Conservation (phyloP, 176 grass and related monocot genomes). For the Musa beccarii region DNA sequence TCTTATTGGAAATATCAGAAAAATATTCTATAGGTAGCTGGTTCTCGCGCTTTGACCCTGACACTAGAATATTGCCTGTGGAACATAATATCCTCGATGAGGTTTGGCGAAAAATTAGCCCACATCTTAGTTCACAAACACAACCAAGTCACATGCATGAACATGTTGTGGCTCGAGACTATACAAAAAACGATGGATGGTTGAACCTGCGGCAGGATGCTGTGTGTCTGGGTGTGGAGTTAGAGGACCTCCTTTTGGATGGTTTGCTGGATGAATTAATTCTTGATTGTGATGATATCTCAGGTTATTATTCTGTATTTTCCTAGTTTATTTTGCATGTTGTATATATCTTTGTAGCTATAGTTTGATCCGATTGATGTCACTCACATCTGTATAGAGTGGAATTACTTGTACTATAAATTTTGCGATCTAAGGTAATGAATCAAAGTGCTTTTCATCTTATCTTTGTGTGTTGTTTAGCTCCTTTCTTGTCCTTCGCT, state of each 20-base stretch:
- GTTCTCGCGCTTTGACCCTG: constrained; percentile 4
- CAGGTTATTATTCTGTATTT: not conserved
- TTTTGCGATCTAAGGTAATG: too few species aligned
- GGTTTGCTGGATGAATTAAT: constrained; percentile 14
- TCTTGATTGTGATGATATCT: constrained; percentile 11
- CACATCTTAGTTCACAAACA: not conserved
- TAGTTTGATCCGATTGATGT: too few species aligned
- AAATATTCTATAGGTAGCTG: not conserved
- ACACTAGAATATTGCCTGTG: not conserved
- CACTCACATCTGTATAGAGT: too few species aligned
- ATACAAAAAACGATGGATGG: constrained; percentile 11
- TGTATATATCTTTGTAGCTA: not conserved
- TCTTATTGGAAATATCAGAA: constrained; percentile 7
- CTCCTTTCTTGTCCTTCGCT: too few species aligned
- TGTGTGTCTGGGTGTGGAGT: constrained; percentile 1
- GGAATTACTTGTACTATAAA: too few species aligned
- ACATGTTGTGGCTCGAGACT: constrained; percentile 3
- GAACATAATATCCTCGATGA: constrained; percentile 4
- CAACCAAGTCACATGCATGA: not conserved
- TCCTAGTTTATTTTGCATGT: not conserved
- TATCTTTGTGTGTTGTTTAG: too few species aligned
- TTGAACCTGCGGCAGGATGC: constrained; percentile 12
- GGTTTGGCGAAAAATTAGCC: not conserved
- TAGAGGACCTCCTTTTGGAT: constrained; percentile 11
- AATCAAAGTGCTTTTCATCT: too few species aligned